These are phyloP conservation scores for Phytopythium ostracodes DNA, from an alignment of 352 stramenopile species.

Conservation along the genomic window DNA sequence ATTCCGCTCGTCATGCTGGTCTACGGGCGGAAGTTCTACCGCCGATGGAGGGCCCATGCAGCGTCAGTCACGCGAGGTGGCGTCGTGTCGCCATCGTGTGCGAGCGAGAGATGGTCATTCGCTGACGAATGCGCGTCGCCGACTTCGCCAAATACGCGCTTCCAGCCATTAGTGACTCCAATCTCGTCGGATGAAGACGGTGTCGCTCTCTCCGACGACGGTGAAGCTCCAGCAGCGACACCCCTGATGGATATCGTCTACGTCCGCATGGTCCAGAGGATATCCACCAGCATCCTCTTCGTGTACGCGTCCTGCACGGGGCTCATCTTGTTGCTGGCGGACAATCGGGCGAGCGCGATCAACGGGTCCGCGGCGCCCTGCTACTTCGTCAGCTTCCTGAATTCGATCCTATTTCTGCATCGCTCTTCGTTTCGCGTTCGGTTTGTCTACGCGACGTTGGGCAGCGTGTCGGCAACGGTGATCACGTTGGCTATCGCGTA, in stretches of 20 bases:
- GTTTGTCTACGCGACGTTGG: slow-evolving; percentile 29
- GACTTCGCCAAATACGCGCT: background rate
- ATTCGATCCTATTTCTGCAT: slow-evolving; percentile 39
- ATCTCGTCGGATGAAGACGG: background rate
- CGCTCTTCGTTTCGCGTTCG: slow-evolving; percentile 36
- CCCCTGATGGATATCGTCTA: slow-evolving; percentile 20
- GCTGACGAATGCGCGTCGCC: background rate
- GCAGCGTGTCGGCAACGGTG: slow-evolving; percentile 13
- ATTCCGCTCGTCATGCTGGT: slow-evolving; percentile 20
- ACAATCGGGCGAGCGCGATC: slow-evolving; percentile 16
- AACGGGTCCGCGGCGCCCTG: slow-evolving; percentile 26
- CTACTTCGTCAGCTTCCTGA: slow-evolving; percentile 42
- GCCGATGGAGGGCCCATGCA: slow-evolving; percentile 21
- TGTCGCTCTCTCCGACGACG: background rate
- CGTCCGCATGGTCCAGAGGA: slow-evolving; percentile 22
- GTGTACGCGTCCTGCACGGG: slow-evolving; percentile 31
- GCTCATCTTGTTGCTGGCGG: slow-evolving; percentile 30
- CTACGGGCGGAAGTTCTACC: slow-evolving; percentile 24
- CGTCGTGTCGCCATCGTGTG: slow-evolving; percentile 9
- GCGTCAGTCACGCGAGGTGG: slow-evolving; percentile 15
- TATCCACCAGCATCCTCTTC: slow-evolving; percentile 26
- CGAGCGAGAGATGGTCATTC: background rate
- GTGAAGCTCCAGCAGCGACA: background rate
- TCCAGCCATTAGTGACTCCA: background rate
- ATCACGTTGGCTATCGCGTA: slow-evolving; percentile 8